Percentiles rank a stretch among this genome's conserved stretches.
These are phyloP conservation scores for Saksenaea oblongispora DNA, from an alignment of 371 early-diverging fungal genomes.

Conservation along the genomic window DNA sequence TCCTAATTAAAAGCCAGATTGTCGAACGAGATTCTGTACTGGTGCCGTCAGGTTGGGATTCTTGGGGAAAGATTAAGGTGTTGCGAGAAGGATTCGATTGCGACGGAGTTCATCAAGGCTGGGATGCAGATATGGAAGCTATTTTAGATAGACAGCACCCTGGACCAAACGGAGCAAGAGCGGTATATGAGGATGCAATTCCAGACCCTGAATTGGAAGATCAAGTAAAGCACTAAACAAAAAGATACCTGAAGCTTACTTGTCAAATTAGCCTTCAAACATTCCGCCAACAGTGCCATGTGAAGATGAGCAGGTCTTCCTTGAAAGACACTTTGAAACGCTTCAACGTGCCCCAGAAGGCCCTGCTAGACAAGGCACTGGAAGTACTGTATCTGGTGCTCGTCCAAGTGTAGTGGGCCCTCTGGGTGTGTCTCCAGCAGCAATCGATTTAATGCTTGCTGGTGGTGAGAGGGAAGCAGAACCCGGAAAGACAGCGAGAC, in stretches of 20 bases:
- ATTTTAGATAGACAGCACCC: constrained; percentile 41
- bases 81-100: constrained; percentile 81
- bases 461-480: constrained; percentile 18
- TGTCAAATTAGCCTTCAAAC: constrained; percentile 31
- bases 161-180: constrained; percentile 39
- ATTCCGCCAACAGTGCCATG: constrained; percentile 57
- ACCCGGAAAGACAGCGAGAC: constrained; percentile 7
- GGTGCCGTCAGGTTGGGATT: constrained; percentile 95
- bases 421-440: constrained; percentile 25
- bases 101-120: constrained; percentile 59
- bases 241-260: not conserved
- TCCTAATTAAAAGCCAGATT: constrained; percentile 73
- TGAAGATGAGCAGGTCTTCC: constrained; percentile 88
- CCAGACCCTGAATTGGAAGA: constrained; percentile 39
- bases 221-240: constrained; percentile 30
- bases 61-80: constrained; percentile 86
- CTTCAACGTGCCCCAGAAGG: constrained; percentile 52
- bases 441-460: constrained; percentile 24
- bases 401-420: constrained; percentile 44
- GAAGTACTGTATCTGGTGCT: constrained; percentile 15
- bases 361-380: constrained; percentile 24
- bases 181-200: constrained; percentile 45
- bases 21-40: constrained; percentile 88
- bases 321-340: constrained; percentile 75
- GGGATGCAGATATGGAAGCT: constrained; percentile 57